A percentile compares a stretch with the other conserved stretches of the same genome.
Conservation (phyloP, 768 basidiomycete genomes). For the Lactarius vividus region DNA sequence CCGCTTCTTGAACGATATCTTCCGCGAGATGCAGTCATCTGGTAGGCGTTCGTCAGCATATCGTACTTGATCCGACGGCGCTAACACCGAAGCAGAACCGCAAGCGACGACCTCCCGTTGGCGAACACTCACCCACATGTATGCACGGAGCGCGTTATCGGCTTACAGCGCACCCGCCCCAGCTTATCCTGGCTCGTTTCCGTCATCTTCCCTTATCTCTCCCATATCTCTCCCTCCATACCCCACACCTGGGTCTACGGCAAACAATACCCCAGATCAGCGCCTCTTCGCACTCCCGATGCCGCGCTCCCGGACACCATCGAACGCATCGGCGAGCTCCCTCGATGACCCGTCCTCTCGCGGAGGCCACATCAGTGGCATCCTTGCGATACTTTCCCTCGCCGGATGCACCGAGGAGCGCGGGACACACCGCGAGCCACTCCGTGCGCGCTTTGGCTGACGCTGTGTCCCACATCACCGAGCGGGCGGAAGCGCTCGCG, state of each 20-base stretch:
- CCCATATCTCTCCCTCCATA: constrained; percentile 26
- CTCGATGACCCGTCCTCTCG: constrained; percentile 8
- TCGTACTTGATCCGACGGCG: not conserved
- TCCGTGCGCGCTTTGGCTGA: constrained; percentile 35
- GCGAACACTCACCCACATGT: constrained; percentile 37
- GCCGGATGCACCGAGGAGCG: constrained; percentile 34
- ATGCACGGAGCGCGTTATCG: constrained; percentile 30
- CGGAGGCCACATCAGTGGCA: constrained; percentile 33
- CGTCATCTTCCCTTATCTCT: constrained; percentile 25
- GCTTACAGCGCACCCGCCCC: constrained; percentile 29
- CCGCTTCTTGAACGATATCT: constrained; percentile 32
- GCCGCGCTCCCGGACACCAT: constrained; percentile 17
- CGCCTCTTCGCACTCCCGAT: constrained; percentile 23
- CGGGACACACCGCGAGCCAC: constrained; percentile 32
- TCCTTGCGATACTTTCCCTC: constrained; percentile 36
- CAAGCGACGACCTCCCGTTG: constrained; percentile 39
- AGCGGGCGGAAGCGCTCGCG: constrained; percentile 33
- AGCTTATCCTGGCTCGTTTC: constrained; percentile 28
- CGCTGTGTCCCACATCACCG: constrained; percentile 31
- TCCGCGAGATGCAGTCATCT: constrained; percentile 34
- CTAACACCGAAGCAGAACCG: constrained; percentile 31
- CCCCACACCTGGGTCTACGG: constrained; percentile 23
- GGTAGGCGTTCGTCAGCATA: constrained; percentile 29
- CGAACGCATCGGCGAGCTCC: constrained; percentile 27
- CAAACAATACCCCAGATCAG: constrained; percentile 26